Evolutionary conservation across 306 rosid genomes (phyloP).

Genomic region (Cucumis sativus): Cucumber_9930_V3 NC_026657.2:581501-582000

Average conservation of each 20-base stretch:
- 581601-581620: slow-evolving; percentile 76
- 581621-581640: neutral
- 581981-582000: neutral
- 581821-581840: slow-evolving; percentile 48
- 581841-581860: slow-evolving; percentile 53
- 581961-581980: neutral
- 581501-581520: slow-evolving; percentile 83
- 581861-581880: slow-evolving; percentile 60
- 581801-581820: slow-evolving; percentile 57
- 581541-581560: slow-evolving; percentile 51
- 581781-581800: slow-evolving; percentile 3
- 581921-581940: slow-evolving; percentile 98
- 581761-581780: neutral
- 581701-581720: neutral
- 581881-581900: slow-evolving; percentile 81
- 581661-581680: neutral
- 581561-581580: slow-evolving; percentile 63
- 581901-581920: slow-evolving; percentile 63
- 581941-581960: slow-evolving; percentile 57
- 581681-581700: neutral
- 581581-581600: slow-evolving; percentile 62
- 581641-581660: neutral
- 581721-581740: neutral
- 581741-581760: neutral
- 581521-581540: slow-evolving; percentile 84